Base-by-base conservation (phyloP, 2,329 filamentous ascomycete species). In the Periconia digitata region DNA sequence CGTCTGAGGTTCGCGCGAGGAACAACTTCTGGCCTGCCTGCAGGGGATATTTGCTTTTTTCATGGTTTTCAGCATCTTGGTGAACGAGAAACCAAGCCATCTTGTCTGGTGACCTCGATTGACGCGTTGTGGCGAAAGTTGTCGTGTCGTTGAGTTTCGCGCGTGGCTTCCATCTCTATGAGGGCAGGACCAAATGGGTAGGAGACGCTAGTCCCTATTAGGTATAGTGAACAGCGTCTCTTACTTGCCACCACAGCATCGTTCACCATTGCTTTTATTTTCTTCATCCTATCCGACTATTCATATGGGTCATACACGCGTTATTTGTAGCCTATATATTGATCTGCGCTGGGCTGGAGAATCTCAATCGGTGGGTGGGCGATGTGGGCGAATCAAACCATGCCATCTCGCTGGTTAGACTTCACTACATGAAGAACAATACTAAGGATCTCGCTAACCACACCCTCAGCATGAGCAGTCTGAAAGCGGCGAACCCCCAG, bases 371-470 rank as follows among this genome's bases (percentile, higher is more conserved):
- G n/a, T n/a, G n/a, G n/a, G n/a, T n/a, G n/a, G n/a, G n/a, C n/a
- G n/a, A n/a, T n/a, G n/a, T n/a, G n/a, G 24, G n/a, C 21, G 3
- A 27, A 16, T n/a, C 21, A 40, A 24, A 10, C 13, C 13, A 17
- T 12, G 32, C 21, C 15, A 38, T 61, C 43, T 59, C 53, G 56
- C 23, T 51, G 50, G 50, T 15, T 43, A 44, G 58, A 55, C 54
- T 45, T 16, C 39, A 42, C 21, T 35, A 43, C 37, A 49, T 20
- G 40, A 49, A 59, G 66, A 68, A 70, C 65, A 70, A 70, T 70
- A 69, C 50, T 63, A 70, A 70, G 61, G 42, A 55, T 48, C 41
- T 39, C 55, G 51, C 56, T 51, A 58, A 48, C 44, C 43, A 50
- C 23, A n/a, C n/a, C n/a, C n/a, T n/a, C 35, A 49, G 40, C 34